Evolutionary conservation across 177 flowering plant species (phyloP).

Genomic region (Vitis hybrid): DNA sequence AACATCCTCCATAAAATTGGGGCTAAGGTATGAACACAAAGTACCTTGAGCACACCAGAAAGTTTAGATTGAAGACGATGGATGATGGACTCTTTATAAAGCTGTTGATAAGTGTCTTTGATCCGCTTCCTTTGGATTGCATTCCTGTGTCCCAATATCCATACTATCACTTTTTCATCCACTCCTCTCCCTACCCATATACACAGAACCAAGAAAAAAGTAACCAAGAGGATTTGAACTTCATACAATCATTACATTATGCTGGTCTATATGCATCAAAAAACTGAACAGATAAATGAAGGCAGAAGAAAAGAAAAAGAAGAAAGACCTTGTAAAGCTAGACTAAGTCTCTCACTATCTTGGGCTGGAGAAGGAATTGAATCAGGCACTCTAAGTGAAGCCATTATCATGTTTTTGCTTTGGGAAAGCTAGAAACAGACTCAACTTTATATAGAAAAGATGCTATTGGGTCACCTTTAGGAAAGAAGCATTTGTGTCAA

Average conservation of each 20-base stretch:
- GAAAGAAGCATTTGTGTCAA: no score
- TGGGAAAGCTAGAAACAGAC: no score
- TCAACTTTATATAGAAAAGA: no score
- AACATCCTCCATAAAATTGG: no score
- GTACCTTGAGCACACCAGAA: constrained; percentile 58
- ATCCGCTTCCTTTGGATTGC: constrained; percentile 64
- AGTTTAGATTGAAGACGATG: constrained; percentile 60
- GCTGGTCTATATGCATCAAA: no score
- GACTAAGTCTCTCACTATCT: constrained; percentile 51
- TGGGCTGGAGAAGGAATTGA: constrained; percentile 60
- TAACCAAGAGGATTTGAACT: background rate
- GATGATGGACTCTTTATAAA: constrained; percentile 63
- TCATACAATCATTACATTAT: no score
- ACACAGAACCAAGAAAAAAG: background rate
- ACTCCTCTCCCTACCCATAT: constrained; percentile 64
- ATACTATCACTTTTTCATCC: constrained; percentile 66
- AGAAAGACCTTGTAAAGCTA: no score
- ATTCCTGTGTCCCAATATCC: constrained; percentile 67
- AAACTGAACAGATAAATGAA: no score
- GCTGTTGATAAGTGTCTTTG: constrained; percentile 32
- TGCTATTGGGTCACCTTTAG: no score
- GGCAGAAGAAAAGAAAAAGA: no score
- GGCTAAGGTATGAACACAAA: no score
- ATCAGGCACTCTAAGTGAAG: constrained; percentile 56
- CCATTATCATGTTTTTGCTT: constrained; percentile 31